Conservation (phyloP, 805 yeast species). For the Candida takata region DNA sequence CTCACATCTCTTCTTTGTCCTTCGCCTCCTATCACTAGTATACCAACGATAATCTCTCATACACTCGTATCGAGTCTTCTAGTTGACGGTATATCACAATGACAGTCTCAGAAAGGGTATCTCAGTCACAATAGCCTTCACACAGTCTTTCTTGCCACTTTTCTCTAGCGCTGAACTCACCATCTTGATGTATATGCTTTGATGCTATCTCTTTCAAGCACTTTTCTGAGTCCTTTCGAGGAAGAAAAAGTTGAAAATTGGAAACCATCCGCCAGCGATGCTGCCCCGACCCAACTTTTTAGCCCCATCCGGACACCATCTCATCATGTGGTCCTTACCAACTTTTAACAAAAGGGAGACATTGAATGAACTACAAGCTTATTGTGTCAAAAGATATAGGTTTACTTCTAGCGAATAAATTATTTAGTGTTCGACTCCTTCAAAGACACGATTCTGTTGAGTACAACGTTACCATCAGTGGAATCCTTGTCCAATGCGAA, state of each 20-base stretch:
- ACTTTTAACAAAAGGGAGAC: no score
- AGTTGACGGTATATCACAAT: no score
- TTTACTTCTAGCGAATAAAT: neutral
- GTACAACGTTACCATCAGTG: slow-evolving; percentile 49
- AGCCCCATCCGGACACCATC: slow-evolving; percentile 1
- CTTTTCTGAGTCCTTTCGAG: slow-evolving; percentile 6
- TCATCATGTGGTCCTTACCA: neutral
- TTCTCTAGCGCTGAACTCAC: slow-evolving; percentile 9
- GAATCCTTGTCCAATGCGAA: slow-evolving; percentile 85
- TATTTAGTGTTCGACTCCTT: slow-evolving; percentile 47
- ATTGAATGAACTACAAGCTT: neutral
- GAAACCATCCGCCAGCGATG: slow-evolving; percentile 5
- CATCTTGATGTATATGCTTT: slow-evolving; percentile 16
- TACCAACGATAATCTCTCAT: no score
- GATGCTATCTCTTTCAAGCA: slow-evolving; percentile 3
- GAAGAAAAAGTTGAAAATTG: slow-evolving; percentile 22
- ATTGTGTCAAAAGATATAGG: neutral
- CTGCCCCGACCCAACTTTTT: neutral
- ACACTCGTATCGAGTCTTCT: no score
- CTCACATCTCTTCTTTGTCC: no score
- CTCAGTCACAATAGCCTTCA: no score
- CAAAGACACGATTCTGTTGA: slow-evolving; percentile 89
- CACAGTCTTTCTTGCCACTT: no score
- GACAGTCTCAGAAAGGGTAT: no score
- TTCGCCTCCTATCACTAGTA: no score